Evolutionary conservation across 139 green algal species (phyloP).

Genomic region (Bryopsis sp.): DNA sequence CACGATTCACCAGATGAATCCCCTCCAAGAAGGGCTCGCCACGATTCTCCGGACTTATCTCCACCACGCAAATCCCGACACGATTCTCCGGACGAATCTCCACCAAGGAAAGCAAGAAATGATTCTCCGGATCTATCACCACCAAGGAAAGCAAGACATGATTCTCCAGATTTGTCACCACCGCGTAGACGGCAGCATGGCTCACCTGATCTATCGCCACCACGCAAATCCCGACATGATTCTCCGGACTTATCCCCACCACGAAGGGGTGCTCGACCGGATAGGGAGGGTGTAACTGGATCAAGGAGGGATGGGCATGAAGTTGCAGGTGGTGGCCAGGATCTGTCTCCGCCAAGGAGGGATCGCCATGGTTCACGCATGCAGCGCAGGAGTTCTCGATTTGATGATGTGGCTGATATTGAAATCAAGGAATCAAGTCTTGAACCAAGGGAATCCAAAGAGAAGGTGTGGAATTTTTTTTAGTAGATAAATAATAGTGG

Average conservation of each 20-base stretch:
- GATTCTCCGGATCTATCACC: constrained; percentile 12
- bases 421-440: too few relatives aligned
- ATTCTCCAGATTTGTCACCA: constrained; percentile 1
- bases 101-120: background rate
- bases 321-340: background rate
- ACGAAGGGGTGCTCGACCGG: background rate
- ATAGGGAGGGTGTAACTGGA: background rate
- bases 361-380: background rate
- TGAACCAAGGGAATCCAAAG: too few relatives aligned
- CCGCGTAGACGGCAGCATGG: background rate
- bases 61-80: background rate
- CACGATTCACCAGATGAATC: background rate
- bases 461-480: too few relatives aligned
- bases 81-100: background rate
- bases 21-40: background rate
- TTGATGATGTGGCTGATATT: too few relatives aligned
- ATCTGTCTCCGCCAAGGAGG: constrained; percentile 18
- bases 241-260: constrained; percentile 9
- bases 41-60: constrained; percentile 7
- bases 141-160: constrained; percentile 9
- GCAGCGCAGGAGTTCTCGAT: background rate
- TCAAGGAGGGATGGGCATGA: background rate
- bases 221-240: background rate
- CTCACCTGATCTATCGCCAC: background rate
- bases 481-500: too few relatives aligned